Conservation (phyloP, 768 basidiomycete genomes). For the Sporobolomyces roseus region DNA sequence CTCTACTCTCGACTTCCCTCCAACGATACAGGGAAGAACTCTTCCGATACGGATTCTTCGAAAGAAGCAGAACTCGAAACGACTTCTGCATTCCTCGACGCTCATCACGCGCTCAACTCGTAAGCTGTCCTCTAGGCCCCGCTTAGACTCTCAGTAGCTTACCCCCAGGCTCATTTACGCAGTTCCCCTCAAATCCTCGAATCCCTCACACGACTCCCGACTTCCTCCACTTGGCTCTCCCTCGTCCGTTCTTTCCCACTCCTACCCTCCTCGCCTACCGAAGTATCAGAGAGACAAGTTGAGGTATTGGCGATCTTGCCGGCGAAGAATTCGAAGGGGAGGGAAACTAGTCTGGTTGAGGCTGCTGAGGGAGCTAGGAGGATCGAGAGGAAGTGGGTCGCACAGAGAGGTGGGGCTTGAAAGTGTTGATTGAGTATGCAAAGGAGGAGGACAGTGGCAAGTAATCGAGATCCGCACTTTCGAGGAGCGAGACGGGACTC, state of each 20-base stretch:
- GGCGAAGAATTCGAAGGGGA: constrained; percentile 4
- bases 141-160: neutral
- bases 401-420: neutral
- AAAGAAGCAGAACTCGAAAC: neutral
- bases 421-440: neutral
- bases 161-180: neutral
- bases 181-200: neutral
- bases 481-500: no score
- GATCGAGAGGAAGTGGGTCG: constrained; percentile 14
- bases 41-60: neutral
- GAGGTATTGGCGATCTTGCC: constrained; percentile 1
- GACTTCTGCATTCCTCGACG: neutral
- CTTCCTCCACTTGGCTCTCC: constrained; percentile 5
- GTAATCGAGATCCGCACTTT: no score
- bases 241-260: neutral
- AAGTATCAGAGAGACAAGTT: neutral
- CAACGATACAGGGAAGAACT: neutral
- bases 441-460: no score
- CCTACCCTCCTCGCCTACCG: neutral
- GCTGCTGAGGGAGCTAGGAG: constrained; percentile 14
- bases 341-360: constrained; percentile 11
- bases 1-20: neutral
- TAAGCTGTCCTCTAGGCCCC: neutral
- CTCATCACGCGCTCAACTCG: neutral
- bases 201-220: neutral